phyloP scores from a whole-genome alignment of 805 yeast genomes.

The Candida qinlingensis region DNA sequence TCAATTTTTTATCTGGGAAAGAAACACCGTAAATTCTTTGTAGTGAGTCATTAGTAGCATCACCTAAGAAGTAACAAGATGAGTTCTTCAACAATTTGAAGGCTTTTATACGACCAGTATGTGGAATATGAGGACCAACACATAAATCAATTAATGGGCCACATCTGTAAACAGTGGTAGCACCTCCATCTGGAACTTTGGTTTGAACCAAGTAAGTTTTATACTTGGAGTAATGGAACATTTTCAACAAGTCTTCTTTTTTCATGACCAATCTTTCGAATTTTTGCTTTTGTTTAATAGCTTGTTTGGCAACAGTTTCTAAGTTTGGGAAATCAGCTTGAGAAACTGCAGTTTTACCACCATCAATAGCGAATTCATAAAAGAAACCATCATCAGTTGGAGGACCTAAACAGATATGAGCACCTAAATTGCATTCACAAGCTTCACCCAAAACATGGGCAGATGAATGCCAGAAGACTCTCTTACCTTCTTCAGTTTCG shows the following conservation, averaged over 20 bases:
- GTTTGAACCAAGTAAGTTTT: conserved; percentile 81
- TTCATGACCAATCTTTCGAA: conserved; percentile 90
- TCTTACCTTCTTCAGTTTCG: conserved; percentile 89
- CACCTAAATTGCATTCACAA: conserved; percentile 93
- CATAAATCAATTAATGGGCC: conserved; percentile 96
- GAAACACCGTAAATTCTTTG: conserved; percentile 98
- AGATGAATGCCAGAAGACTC: conserved; percentile 97
- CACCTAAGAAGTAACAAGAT: conserved; percentile 93
- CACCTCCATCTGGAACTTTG: conserved; percentile 92
- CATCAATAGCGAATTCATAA: conserved; percentile 88
- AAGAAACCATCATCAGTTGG: conserved; percentile 98
- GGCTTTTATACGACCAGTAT: conserved; percentile 94
- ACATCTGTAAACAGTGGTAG: conserved; percentile 96
- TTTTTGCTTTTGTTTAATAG: conserved; percentile 90
- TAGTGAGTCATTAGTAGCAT: conserved; percentile 84
- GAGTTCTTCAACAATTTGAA: conserved; percentile 93
- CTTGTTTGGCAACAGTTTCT: conserved; percentile 83
- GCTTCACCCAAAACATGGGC: conserved; percentile 98
- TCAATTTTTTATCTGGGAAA: conserved; percentile 94
- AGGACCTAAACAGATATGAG: conserved; percentile 90
- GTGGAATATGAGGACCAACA: conserved; percentile 96
- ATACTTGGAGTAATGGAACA: conserved; percentile 95
- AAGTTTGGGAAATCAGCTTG: conserved; percentile 79
- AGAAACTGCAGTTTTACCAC: conserved; percentile 68
- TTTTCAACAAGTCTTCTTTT: conserved; percentile 83